Evolutionary conservation across 2,329 filamentous ascomycete species (phyloP).

Genomic region (Pseudocercospora vitis): DNA sequence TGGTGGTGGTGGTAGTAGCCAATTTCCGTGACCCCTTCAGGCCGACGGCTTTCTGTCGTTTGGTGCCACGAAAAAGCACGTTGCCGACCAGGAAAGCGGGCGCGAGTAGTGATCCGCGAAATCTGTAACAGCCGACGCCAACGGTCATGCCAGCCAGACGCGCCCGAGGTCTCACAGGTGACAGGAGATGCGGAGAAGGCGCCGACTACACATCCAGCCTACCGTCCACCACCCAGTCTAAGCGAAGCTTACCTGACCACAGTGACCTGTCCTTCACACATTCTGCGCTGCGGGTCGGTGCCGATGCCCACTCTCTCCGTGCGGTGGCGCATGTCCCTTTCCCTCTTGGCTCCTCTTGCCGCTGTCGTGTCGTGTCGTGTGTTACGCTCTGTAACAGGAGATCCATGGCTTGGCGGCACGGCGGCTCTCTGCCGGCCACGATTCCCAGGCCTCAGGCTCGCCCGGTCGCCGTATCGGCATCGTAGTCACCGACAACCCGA

Average conservation of each 20-base stretch:
- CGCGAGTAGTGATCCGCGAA: not conserved
- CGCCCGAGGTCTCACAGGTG: not conserved
- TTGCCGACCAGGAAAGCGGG: not conserved
- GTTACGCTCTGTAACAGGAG: slow-evolving; percentile 2
- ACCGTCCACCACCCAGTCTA: too few relatives aligned
- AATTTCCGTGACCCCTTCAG: too few relatives aligned
- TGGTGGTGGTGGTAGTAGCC: too few relatives aligned
- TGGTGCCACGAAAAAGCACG: not conserved
- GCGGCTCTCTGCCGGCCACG: not conserved
- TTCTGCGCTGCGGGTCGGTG: too few relatives aligned
- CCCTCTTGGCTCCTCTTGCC: too few relatives aligned
- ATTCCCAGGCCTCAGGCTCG: not conserved
- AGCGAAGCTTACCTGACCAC: too few relatives aligned
- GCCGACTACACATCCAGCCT: too few relatives aligned
- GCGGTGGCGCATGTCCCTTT: too few relatives aligned
- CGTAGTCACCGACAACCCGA: not conserved
- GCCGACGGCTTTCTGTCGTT: too few relatives aligned
- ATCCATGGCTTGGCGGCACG: not conserved
- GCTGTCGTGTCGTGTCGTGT: too few relatives aligned
- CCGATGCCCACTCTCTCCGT: too few relatives aligned
- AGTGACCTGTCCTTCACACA: too few relatives aligned
- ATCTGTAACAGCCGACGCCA: not conserved
- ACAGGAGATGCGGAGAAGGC: not conserved
- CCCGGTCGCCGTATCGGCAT: not conserved
- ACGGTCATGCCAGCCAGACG: not conserved